Base-by-base conservation (phyloP, 2,329 filamentous ascomycete genomes). In the Alternaria longipes region DNA sequence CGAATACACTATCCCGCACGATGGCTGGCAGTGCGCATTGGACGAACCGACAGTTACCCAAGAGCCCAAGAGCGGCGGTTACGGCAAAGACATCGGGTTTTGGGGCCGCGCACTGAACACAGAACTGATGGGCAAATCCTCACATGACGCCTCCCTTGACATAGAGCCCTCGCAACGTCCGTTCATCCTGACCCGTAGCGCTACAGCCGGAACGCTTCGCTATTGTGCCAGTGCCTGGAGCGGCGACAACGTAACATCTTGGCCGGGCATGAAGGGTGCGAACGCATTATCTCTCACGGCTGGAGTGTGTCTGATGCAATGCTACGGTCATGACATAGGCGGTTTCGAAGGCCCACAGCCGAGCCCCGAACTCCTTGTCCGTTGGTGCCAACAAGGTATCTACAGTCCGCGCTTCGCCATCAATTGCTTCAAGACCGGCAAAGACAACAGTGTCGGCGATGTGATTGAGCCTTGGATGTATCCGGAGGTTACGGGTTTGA, bases 381-480 rank as follows among this genome's bases (percentile, higher is more conserved):
- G 90, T 30, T 93, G 90, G 90, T 83, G 92, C 12, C 90, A 92
- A 71, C 83, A 91, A 2, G 90, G 90, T 6, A 86, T 88, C 61
- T 86, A 91, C 78, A 90, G 89, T 1, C 85, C 88, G 0, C 87
- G 90, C 0, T 92, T 92, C 68, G 88, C 90, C 11, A 92, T 92
- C 80, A 92, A 92, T 77, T 92, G 90, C 77, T 92, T 90, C 85
- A 92, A 92, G 79, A 92, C 90, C 0, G 86, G 85, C 0, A 80
- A 85, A 1, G 87, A 92, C 75, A 91, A 89, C 68, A 82, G 82
- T 0, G 83, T 91, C 24, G 90, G 90, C 8, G 90, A 91, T 36
- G 89, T 92, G 0, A 92, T 92, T 59, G 90, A 92, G 78, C 90
- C 90, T 0, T 92, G 89, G 89, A 91, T 92, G 89, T 90, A 92